Conservation (phyloP, 2,329 filamentous ascomycete genomes). For the Aspergillus spinulosporus region DNA sequence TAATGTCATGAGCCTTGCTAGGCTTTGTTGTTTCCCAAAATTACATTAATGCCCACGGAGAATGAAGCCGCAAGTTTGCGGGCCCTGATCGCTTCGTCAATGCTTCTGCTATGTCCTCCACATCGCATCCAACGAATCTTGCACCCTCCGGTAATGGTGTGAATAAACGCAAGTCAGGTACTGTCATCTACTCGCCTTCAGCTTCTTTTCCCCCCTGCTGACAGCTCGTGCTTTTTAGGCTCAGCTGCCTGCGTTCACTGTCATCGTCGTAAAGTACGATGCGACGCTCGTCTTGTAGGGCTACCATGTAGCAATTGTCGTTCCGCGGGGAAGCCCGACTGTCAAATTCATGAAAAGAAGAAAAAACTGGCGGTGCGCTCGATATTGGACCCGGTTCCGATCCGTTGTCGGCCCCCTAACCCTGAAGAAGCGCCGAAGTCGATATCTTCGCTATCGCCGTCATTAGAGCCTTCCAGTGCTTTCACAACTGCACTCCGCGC, state of each 20-base stretch:
- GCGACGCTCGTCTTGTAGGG: constrained; percentile 51
- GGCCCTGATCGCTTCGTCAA: constrained; percentile 22
- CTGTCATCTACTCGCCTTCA: neutral
- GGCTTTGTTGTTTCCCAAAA: neutral
- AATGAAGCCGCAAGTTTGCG: constrained; percentile 17
- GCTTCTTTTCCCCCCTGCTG: neutral
- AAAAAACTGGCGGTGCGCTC: constrained; percentile 47
- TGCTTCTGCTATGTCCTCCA: constrained; percentile 40
- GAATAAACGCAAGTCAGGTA: constrained; percentile 44
- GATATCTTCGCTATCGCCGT: constrained; percentile 21
- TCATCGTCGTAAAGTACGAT: constrained; percentile 54
- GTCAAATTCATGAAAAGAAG: constrained; percentile 54
- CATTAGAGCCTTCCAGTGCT: constrained; percentile 25
- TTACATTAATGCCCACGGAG: neutral
- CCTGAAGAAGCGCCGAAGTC: constrained; percentile 27
- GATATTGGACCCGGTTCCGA: constrained; percentile 48
- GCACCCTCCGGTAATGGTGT: constrained; percentile 37
- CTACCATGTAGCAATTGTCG: constrained; percentile 53
- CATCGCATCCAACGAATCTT: constrained; percentile 33
- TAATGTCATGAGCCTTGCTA: constrained; percentile 12
- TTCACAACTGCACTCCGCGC: constrained; percentile 31
- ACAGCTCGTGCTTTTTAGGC: constrained; percentile 26
- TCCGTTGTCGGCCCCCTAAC: constrained; percentile 41
- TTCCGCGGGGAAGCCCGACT: constrained; percentile 44
- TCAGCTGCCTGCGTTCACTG: constrained; percentile 52